Conservation (phyloP, 2,329 filamentous ascomycete genomes). For the Paecilomyces variotii region DNA sequence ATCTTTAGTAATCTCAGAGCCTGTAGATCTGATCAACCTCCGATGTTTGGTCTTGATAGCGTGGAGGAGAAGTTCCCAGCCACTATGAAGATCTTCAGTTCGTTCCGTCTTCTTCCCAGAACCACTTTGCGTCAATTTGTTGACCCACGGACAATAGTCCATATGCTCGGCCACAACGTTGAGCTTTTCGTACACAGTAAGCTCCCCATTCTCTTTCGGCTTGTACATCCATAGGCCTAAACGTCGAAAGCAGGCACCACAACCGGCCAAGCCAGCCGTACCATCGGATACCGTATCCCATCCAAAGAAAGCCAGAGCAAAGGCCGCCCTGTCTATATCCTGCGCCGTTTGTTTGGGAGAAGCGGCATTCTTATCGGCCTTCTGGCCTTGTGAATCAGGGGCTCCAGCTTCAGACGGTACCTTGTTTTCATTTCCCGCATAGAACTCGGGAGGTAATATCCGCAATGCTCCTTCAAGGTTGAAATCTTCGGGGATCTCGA, state of each 20-base stretch:
- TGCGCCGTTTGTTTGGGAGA: slow-evolving; percentile 9
- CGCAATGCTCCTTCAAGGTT: slow-evolving; percentile 23
- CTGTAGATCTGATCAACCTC: slow-evolving; percentile 19
- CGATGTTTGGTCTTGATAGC: slow-evolving; percentile 34
- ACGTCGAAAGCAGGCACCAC: slow-evolving; percentile 77
- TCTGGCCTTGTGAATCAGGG: neutral
- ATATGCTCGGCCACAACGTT: slow-evolving; percentile 67
- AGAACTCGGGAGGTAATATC: slow-evolving; percentile 19
- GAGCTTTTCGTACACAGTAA: slow-evolving; percentile 42
- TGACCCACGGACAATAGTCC: slow-evolving; percentile 78
- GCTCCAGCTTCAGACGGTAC: neutral
- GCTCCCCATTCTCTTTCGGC: slow-evolving; percentile 53
- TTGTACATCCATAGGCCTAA: slow-evolving; percentile 93
- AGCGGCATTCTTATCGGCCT: slow-evolving; percentile 8
- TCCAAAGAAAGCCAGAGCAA: slow-evolving; percentile 63
- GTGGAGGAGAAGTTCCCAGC: slow-evolving; percentile 39
- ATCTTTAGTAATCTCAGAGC: slow-evolving; percentile 20
- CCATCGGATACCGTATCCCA: slow-evolving; percentile 54
- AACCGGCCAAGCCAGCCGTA: slow-evolving; percentile 60
- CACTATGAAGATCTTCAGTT: slow-evolving; percentile 28
- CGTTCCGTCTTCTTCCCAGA: slow-evolving; percentile 23
- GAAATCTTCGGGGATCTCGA: slow-evolving; percentile 24
- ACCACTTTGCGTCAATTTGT: slow-evolving; percentile 52
- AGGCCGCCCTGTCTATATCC: slow-evolving; percentile 51
- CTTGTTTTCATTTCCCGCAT: slow-evolving; percentile 2